Percentiles rank a stretch among this genome's conserved stretches.
These are phyloP conservation scores for Pleurotus ostreatus DNA, from an alignment of 768 basidiomycete species.

Conservation along the genomic window DNA sequence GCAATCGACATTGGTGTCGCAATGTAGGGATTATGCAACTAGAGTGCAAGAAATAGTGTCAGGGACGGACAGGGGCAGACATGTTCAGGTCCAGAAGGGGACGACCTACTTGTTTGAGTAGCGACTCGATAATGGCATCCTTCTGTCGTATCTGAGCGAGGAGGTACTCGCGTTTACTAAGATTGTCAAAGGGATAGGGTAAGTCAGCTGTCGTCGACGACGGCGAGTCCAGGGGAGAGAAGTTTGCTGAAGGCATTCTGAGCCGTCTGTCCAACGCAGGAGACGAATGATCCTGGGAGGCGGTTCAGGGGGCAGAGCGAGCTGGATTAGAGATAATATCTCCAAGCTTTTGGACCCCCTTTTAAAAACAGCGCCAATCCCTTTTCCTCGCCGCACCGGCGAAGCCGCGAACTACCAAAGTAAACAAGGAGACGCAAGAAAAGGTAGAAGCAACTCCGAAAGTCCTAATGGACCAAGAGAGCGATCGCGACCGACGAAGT, in stretches of 20 bases:
- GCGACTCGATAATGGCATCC: conserved; percentile 80
- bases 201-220: conserved; percentile 33
- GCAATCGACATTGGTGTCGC: conserved; percentile 78
- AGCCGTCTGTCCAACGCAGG: not conserved
- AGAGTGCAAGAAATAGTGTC: conserved; percentile 1
- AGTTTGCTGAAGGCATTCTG: conserved; percentile 14
- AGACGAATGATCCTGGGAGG: conserved; percentile 15
- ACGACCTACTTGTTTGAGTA: conserved; percentile 69
- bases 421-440: conserved; percentile 1
- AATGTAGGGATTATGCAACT: conserved; percentile 79
- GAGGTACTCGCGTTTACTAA: conserved; percentile 82
- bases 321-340: conserved; percentile 5
- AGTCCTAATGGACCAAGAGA: not conserved
- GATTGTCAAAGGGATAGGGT: conserved; percentile 29
- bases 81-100: not conserved
- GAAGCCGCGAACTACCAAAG: conserved; percentile 2
- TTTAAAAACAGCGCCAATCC: conserved; percentile 3
- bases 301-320: conserved; percentile 18
- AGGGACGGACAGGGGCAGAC: not conserved
- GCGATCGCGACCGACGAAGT: conserved; percentile 3
- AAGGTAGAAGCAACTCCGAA: conserved; percentile 2
- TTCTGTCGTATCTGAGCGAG: conserved; percentile 85
- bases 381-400: not conserved
- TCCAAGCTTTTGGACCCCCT: not conserved
- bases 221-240: conserved; percentile 23